Percentiles rank a stretch among this genome's conserved stretches.
phyloP scores from a whole-genome alignment of 2,329 filamentous ascomycete species.

The Magnaporthiopsis incrustans region DNA sequence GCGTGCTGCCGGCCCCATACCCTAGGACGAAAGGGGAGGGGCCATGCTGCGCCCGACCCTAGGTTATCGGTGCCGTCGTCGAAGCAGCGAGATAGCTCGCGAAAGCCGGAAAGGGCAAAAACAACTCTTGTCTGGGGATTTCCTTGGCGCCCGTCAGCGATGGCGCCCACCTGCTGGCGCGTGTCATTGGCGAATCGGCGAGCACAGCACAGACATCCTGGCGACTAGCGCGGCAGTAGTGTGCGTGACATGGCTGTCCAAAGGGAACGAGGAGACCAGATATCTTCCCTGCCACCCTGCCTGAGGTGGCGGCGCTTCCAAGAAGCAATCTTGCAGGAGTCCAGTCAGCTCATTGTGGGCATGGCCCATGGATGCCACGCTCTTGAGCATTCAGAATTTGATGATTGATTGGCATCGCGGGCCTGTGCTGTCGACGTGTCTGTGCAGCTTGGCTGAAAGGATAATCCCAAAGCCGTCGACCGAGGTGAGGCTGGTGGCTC shows the following conservation, averaged over 20 bases:
- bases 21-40: not conserved
- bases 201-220: not conserved
- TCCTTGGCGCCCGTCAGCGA: not conserved
- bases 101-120: not conserved
- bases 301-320: not conserved
- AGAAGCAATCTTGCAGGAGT: not conserved
- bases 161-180: not conserved
- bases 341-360: not conserved
- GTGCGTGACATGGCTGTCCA: not conserved
- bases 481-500: too few species aligned
- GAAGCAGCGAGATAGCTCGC: not conserved
- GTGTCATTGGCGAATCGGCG: not conserved
- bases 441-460: not conserved
- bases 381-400: not conserved
- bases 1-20: not conserved
- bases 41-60: not conserved
- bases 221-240: not conserved
- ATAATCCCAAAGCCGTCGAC: too few species aligned
- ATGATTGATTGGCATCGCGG: not conserved
- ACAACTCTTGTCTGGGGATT: not conserved
- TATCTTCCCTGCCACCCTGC: not conserved
- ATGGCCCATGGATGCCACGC: not conserved
- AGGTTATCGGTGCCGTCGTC: not conserved
- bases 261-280: not conserved
- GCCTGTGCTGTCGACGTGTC: not conserved